Evolutionary conservation across 2,329 filamentous ascomycete species (phyloP).

Genomic region (Tolypocladium capitatum): DNA sequence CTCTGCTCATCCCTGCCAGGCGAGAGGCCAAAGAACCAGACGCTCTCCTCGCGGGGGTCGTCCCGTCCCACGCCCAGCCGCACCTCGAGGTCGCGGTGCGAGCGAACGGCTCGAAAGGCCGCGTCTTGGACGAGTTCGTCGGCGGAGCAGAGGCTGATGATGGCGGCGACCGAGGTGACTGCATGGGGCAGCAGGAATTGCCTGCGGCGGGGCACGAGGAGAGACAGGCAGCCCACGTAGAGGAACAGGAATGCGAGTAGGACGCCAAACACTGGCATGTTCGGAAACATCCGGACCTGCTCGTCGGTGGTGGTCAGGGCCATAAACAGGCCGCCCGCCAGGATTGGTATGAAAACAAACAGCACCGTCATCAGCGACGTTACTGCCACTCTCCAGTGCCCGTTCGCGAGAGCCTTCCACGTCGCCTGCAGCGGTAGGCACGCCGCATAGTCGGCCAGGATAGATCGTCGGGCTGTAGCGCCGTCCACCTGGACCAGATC

Average conservation of each 20-base stretch:
- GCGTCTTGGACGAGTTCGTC: slow-evolving; percentile 59
- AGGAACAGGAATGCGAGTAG: slow-evolving; percentile 60
- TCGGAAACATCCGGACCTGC: slow-evolving; percentile 54
- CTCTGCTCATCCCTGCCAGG: slow-evolving; percentile 26
- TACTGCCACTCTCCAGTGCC: slow-evolving; percentile 52
- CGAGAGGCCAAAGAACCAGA: slow-evolving; percentile 36
- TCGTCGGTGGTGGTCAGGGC: slow-evolving; percentile 44
- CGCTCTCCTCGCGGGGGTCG: slow-evolving; percentile 31
- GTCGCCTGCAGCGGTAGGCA: slow-evolving; percentile 49
- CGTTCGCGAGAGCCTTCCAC: slow-evolving; percentile 42
- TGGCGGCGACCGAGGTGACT: slow-evolving; percentile 59
- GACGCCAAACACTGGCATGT: slow-evolving; percentile 59
- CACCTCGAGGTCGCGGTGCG: slow-evolving; percentile 54
- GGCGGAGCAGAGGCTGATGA: slow-evolving; percentile 65
- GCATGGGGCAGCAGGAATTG: slow-evolving; percentile 59
- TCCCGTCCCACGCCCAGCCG: slow-evolving; percentile 45
- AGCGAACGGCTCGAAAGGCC: slow-evolving; percentile 55
- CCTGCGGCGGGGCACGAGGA: slow-evolving; percentile 47
- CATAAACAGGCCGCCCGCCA: slow-evolving; percentile 61
- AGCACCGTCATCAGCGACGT: slow-evolving; percentile 46
- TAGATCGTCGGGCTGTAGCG: slow-evolving; percentile 44
- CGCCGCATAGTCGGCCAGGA: slow-evolving; percentile 59
- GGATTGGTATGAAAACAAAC: slow-evolving; percentile 50
- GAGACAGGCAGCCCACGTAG: slow-evolving; percentile 50
- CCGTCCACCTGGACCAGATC: slow-evolving; percentile 45